Base-by-base conservation (phyloP, 2,329 filamentous ascomycete species). In the Fusarium austroafricanum region DNA sequence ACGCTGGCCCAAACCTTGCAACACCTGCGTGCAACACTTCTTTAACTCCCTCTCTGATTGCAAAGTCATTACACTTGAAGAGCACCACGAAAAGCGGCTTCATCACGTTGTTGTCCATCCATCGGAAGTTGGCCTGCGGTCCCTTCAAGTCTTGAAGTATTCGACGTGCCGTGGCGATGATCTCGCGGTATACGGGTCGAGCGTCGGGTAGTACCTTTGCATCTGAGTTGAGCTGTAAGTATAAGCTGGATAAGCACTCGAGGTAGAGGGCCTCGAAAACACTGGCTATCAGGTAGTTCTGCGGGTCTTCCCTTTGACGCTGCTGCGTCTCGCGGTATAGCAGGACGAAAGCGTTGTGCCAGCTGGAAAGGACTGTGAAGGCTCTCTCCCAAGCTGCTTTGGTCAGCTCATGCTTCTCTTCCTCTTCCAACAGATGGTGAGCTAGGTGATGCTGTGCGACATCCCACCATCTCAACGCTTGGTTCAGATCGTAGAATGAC, bases 391-490 rank as follows among this genome's bases (percentile, higher is more conserved):
- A 71, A 4, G 40, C 38, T 2, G 46, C 42, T 12, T 39, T 45
- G 5, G 33, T 50, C 10, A 21, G 23, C 9, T 17, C n/a, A 35
- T 33, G 5, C 6, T 49, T 38, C 2, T 31, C 47, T 9, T 49
- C 43, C 2, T 31, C 52, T 11, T 60, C 20, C 2, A 35, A 44
- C 8, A 49, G 33, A 12, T 58, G 67, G 3, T 68, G 59, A 2
- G 44, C 46, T 0, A 72, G 14, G 15, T 69, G 49, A 17, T 72
- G 59, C 10, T 72, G 70, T 4, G 57, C 42, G 6, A 62, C 54
- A 12, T 70, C 67, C 70, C 65, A 72, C 70, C 70, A 72, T 14
- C 26, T 51, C 4, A 69, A 28, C 3, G 67, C 70, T 17, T 71
- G 33, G 0, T 51, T 29, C 18, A 71, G 43, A 37, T 72, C 70